A percentile compares a stretch with the other conserved stretches of the same genome.
These are phyloP conservation scores for Coniochaeta sp. DNA, from an alignment of 2,329 filamentous ascomycete genomes.

Conservation along the genomic window DNA sequence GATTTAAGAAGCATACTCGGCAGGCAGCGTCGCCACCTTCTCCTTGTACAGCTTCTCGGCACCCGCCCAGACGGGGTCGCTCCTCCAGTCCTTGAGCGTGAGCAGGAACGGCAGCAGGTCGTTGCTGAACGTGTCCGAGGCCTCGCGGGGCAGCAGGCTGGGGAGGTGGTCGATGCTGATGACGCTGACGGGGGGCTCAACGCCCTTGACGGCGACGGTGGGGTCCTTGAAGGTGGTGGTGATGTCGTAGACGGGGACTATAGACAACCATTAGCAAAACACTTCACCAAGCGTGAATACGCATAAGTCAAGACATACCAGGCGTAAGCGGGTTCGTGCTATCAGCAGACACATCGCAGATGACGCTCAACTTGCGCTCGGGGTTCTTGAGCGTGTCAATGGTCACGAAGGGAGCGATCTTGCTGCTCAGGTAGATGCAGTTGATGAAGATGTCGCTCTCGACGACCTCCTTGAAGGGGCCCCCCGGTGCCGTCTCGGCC, in stretches of 20 bases:
- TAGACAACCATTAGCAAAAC: conserved; percentile 5
- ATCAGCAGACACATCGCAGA: conserved; percentile 72
- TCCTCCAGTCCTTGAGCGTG: conserved; percentile 67
- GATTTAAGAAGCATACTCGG: neutral
- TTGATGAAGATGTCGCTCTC: conserved; percentile 73
- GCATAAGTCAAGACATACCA: conserved; percentile 11
- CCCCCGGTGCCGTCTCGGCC: conserved; percentile 65
- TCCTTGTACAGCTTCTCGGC: conserved; percentile 80
- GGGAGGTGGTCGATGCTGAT: conserved; percentile 87
- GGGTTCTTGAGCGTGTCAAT: conserved; percentile 57
- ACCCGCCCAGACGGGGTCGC: conserved; percentile 71
- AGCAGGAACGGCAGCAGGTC: conserved; percentile 73
- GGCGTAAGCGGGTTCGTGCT: conserved; percentile 64
- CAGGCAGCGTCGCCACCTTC: conserved; percentile 48
- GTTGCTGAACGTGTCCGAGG: conserved; percentile 73
- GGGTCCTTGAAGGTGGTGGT: conserved; percentile 84
- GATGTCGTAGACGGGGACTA: conserved; percentile 72
- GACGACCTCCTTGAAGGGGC: conserved; percentile 65
- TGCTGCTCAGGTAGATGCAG: conserved; percentile 70
- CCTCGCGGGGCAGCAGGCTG: conserved; percentile 76
- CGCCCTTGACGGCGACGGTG: conserved; percentile 66
- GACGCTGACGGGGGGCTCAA: conserved; percentile 61
- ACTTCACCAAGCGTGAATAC: conserved; percentile 7
- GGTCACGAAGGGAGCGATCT: conserved; percentile 79
- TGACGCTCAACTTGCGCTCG: conserved; percentile 65